Base-by-base conservation (phyloP, 1,284 basidiomycete species). In the Moniliella sp. region DNA sequence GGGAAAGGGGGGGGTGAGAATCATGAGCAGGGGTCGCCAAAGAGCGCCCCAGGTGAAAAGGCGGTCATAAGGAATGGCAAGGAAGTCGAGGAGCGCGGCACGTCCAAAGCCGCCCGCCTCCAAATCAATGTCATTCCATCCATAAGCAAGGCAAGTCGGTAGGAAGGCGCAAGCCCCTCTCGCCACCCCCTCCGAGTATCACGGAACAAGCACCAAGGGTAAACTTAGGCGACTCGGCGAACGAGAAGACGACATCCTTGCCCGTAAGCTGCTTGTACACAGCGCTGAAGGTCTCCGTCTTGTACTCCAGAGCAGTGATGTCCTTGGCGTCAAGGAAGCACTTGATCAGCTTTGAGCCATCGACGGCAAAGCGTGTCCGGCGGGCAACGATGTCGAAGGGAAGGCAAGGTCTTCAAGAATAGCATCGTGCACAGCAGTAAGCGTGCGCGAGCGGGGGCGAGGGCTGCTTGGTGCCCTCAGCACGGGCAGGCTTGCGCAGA, bases 341-440 rank as follows among this genome's bases (percentile, higher is more conserved):
- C 33, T 41, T 39, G 40, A 48, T 41, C 9, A 48, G 37, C 23
- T 39, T 40, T 11, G 43, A 48, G 7, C 43, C 42, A 30, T 61
- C 58, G 25, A 55, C 51, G 30, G 50, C 43, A 26, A 60, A 46
- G 53, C 88, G 79, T 54, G 81, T 88, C 64, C 91, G 71, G 77
- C 94, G 94, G 61, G 84, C 91, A 49, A 84, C 78, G 64, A 99
- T 97, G 70, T 94, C 91, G 26, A 83, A 86, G 49, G 91, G 75
- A 75, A 93, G 40, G 97, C 91, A 44, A 99, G 78, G 67, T 99
- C 91, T 67, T 94, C 91, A 48, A 99, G 74, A 62, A 94, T 88
- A 68, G 76, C 77, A 67, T 93, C 84, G 71, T 97, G 91, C 43
- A 99, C 88, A 49, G 73, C 76, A 50, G 86, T 97, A 57, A 99